Evolutionary conservation across 176 grass and related monocot species (phyloP), one percentile per base, ranked within the genome.

Genomic region (Triticum turgidum): DNA sequence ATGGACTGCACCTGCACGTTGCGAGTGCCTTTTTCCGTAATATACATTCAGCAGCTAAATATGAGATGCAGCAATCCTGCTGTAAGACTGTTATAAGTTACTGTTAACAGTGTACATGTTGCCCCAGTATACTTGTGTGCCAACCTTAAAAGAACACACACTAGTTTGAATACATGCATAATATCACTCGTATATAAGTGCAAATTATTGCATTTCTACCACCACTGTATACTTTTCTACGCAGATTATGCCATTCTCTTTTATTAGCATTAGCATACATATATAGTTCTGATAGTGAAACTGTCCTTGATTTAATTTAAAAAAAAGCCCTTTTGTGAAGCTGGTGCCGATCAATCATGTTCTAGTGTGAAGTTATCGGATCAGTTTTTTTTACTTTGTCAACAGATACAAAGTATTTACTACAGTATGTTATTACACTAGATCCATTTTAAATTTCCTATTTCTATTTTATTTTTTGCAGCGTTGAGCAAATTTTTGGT

Each of bases 401-500:
- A 47, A 13, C 11, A 47, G 44, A 47, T 45, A 47, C 44, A 47
- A 47, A 47, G 44, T 47, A 47, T 47, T 47, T 47, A 47, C 11
- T 47, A 42, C 41, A 42, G 4, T 54, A 58, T 59, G 2, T 59
- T 9, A 59, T 59, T 21, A 21, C 20, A 59, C 6, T 59, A 59
- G 17, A 3, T 52, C 52, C 49, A 5, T 32, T 33, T 82, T 79
- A 61, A 21, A 3, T 54, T 77, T 54, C 9, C 9, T n/a, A 7
- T 63, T 32, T 52, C 5, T n/a, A 7, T 51, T 32, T 39, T 65
- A 32, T 14, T 64, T 39, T 79, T 32, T 89, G 76, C 59, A 85
- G 87, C 30, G 38, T 89, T 74, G 82, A 74, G 25, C 30, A 42
- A 22, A 42, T 66, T 22, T 89, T 89, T 80, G 56, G 42, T 66